Percentiles rank a stretch among this genome's conserved stretches.
phyloP scores from a whole-genome alignment of 768 basidiomycete genomes.

The Leccinellum albellum region DNA sequence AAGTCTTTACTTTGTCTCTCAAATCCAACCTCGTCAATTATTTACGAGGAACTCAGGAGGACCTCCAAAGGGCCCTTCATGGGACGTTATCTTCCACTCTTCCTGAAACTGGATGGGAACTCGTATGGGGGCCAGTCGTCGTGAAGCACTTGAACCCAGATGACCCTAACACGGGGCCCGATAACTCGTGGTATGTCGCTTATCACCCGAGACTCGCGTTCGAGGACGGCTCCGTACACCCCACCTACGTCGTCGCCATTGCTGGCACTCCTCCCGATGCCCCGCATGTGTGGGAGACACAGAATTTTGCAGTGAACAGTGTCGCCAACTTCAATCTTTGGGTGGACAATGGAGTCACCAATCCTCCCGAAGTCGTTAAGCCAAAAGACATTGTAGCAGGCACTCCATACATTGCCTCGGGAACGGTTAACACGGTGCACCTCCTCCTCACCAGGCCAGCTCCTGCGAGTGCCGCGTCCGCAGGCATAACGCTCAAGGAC shows the following conservation, averaged over 20 bases:
- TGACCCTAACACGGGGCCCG: not conserved
- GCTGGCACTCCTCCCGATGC: constrained; percentile 4
- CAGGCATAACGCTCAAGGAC: not conserved
- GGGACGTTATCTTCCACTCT: not conserved
- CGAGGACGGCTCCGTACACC: not conserved
- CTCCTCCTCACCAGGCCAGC: not conserved
- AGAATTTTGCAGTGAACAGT: constrained; percentile 7
- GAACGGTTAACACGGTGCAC: not conserved
- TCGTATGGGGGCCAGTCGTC: constrained; percentile 12
- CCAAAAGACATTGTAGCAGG: not conserved
- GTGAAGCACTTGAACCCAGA: constrained; percentile 2
- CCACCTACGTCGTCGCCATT: constrained; percentile 12
- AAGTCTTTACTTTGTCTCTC: not conserved
- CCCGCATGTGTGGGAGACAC: not conserved
- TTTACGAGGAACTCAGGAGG: not conserved
- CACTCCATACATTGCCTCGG: constrained; percentile 1
- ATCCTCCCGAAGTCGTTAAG: not conserved
- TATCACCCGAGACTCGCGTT: not conserved
- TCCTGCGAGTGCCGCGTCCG: not conserved
- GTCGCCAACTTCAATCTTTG: constrained; percentile 8
- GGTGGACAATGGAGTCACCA: not conserved
- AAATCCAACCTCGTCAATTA: not conserved
- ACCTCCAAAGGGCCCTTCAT: not conserved
- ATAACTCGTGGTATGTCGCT: constrained; percentile 14
- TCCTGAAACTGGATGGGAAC: not conserved